Evolutionary conservation across 257 asterid species (phyloP).

Genomic region (Ocimum tenuiflorum): DNA sequence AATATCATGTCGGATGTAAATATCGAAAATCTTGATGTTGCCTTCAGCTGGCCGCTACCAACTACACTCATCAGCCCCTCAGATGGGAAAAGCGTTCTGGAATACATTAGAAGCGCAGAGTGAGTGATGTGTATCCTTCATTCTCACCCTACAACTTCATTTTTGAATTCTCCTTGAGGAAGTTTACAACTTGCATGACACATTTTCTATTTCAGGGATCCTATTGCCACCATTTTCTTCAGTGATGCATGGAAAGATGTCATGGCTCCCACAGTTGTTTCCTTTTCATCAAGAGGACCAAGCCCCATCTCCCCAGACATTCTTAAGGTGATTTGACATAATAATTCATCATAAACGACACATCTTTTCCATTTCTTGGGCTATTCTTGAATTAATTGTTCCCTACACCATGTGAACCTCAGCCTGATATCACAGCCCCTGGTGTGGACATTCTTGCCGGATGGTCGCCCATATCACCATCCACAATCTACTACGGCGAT

Average conservation of each 20-base stretch:
- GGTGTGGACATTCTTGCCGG: slow-evolving; percentile 56
- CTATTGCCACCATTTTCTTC: slow-evolving; percentile 37
- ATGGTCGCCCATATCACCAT: slow-evolving; percentile 39
- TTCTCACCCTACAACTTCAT: no score
- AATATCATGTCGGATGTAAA: slow-evolving; percentile 29
- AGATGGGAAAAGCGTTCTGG: slow-evolving; percentile 32
- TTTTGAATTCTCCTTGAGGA: background rate
- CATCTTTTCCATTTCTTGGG: background rate
- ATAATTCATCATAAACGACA: background rate
- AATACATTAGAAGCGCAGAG: slow-evolving; percentile 37
- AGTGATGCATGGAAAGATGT: slow-evolving; percentile 35
- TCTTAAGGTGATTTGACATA: slow-evolving; percentile 35
- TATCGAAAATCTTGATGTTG: slow-evolving; percentile 25
- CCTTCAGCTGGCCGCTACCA: slow-evolving; percentile 45
- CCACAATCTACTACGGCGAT: slow-evolving; percentile 23
- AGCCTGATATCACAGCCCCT: slow-evolving; percentile 52
- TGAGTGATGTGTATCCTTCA: background rate
- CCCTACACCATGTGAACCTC: background rate
- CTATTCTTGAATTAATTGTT: background rate
- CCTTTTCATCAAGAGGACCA: slow-evolving; percentile 56
- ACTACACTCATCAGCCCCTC: slow-evolving; percentile 31
- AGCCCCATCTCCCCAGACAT: slow-evolving; percentile 40
- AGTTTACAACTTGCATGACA: background rate
- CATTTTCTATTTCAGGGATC: slow-evolving; percentile 24
- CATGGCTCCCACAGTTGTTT: slow-evolving; percentile 40